Evolutionary conservation across 2,329 filamentous ascomycete species (phyloP).

Genomic region (Trichoderma koningii): DNA sequence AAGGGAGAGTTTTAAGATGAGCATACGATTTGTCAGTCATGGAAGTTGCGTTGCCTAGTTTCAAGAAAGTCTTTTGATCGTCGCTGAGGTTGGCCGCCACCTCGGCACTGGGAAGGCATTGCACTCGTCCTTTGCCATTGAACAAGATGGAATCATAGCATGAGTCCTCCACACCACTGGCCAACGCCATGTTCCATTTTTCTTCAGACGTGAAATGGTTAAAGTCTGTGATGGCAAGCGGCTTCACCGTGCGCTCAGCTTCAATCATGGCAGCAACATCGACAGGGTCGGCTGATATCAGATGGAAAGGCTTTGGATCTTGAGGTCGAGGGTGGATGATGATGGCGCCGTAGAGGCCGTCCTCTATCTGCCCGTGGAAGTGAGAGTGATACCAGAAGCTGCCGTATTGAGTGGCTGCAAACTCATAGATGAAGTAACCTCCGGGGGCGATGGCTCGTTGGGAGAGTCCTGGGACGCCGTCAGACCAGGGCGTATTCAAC

Average conservation of each 20-base stretch:
- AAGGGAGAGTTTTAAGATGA: accelerated
- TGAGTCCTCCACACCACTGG: conserved; percentile 50
- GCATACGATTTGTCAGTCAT: conserved; percentile 48
- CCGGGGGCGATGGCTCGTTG: conserved; percentile 55
- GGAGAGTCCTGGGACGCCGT: conserved; percentile 60
- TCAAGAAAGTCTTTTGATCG: conserved; percentile 38
- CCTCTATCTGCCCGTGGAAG: conserved; percentile 56
- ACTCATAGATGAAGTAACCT: conserved; percentile 53
- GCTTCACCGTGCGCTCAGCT: conserved; percentile 51
- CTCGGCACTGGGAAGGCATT: conserved; percentile 51
- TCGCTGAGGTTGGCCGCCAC: conserved; percentile 44
- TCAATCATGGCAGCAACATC: conserved; percentile 47
- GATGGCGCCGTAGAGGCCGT: conserved; percentile 61
- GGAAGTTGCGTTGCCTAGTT: conserved; percentile 34
- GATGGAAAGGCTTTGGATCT: conserved; percentile 49
- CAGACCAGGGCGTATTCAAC: conserved; percentile 58
- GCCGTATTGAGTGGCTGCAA: conserved; percentile 58
- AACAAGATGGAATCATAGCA: conserved; percentile 64
- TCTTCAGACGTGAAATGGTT: conserved; percentile 55
- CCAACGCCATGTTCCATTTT: conserved; percentile 47
- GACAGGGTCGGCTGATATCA: conserved; percentile 46
- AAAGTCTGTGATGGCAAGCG: conserved; percentile 59
- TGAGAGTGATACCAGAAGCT: conserved; percentile 66
- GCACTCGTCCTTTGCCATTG: conserved; percentile 61
- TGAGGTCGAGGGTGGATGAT: conserved; percentile 46